Base-by-base conservation (phyloP, 2,329 filamentous ascomycete species). In the Sclerotinia trifoliorum region DNA sequence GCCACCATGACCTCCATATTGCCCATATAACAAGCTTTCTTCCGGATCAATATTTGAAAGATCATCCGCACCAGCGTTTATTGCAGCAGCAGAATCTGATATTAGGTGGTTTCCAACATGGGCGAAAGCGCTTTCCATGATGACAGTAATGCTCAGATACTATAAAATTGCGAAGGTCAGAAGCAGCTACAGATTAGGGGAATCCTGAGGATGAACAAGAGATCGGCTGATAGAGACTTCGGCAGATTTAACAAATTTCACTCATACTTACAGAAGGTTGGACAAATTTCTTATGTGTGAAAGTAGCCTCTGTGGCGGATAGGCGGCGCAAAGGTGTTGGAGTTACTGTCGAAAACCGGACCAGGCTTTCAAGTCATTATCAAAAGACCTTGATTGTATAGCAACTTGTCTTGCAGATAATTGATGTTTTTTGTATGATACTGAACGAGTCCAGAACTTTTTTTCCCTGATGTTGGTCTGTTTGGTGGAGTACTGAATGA, bases 41-140 rank as follows among this genome's bases (percentile, higher is more conserved):
- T 96, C 93, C 46, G 88, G 83, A 73, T 93, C 90, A 76, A 90
- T 84, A 51, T 86, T 86, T 52, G 88, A 90, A 44, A 90, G 80
- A 70, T 88, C 88, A 80, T 96, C 93, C 88, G 76, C 75, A 75
- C 87, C 90, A 72, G 93, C 93, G 77, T 96, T 96, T 80, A 97
- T 97, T 71, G 90, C 92, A 70, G 90, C 89, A 66, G 90, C 91
- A 65, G 90, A 93, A 80, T 94, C 91, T 76, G 91, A 93, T 77
- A 95, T 88, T 74, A 94, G 83, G 80, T 94, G 90, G 81, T 95
- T 96, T 76, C 90, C 91, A 77, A 94, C 87, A 80, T 95, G 90
- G 71, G 90, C 94, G 79, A 96, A 96, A 74, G 92, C 91, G 78
- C 90, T 91, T 83, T 95, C 92, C 92, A 95, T 94, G 74, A 64